Percentiles rank a stretch among this genome's conserved stretches.
These are phyloP conservation scores for Paraphaeosphaeria minitans DNA, from an alignment of 2,329 filamentous ascomycete species.

Conservation along the genomic window DNA sequence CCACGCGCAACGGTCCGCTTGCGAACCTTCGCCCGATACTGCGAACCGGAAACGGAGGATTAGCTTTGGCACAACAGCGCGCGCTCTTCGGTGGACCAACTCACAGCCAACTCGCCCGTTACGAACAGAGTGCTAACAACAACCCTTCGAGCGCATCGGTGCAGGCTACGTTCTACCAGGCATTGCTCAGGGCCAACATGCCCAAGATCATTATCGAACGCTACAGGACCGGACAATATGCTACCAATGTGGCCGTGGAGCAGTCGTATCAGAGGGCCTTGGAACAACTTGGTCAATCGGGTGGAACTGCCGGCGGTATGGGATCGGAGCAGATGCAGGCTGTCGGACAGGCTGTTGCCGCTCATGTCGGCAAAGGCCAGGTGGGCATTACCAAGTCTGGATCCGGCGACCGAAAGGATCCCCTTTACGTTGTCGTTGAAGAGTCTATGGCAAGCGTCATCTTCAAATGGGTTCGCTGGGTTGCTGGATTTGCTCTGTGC, in stretches of 20 bases:
- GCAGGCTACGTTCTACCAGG: conserved; percentile 93
- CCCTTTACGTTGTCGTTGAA: conserved; percentile 95
- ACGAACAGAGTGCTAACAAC: conserved; percentile 91
- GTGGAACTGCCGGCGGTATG: conserved; percentile 45
- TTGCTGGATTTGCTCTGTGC: conserved; percentile 76
- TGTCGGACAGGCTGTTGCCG: conserved; percentile 80
- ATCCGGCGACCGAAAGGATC: conserved; percentile 76
- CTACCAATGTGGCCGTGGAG: conserved; percentile 77
- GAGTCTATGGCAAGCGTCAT: conserved; percentile 79
- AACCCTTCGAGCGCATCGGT: conserved; percentile 85
- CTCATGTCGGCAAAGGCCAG: conserved; percentile 70
- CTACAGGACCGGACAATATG: conserved; percentile 85
- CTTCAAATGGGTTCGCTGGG: conserved; percentile 91
- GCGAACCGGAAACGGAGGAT: conserved; percentile 40
- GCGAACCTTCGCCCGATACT: conserved; percentile 37
- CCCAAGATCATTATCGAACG: conserved; percentile 89
- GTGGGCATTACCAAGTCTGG: conserved; percentile 62
- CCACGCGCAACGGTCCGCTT: conserved; percentile 42
- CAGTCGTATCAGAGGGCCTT: conserved; percentile 79
- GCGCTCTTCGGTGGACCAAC: conserved; percentile 54
- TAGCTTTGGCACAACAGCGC: conserved; percentile 51
- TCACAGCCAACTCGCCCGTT: conserved; percentile 73
- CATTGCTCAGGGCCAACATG: conserved; percentile 89
- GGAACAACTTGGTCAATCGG: conserved; percentile 60
- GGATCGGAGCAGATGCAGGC: conserved; percentile 72